phyloP scores from a whole-genome alignment of 148 eudicot species.

The Rhododendron mucronatum region DNA sequence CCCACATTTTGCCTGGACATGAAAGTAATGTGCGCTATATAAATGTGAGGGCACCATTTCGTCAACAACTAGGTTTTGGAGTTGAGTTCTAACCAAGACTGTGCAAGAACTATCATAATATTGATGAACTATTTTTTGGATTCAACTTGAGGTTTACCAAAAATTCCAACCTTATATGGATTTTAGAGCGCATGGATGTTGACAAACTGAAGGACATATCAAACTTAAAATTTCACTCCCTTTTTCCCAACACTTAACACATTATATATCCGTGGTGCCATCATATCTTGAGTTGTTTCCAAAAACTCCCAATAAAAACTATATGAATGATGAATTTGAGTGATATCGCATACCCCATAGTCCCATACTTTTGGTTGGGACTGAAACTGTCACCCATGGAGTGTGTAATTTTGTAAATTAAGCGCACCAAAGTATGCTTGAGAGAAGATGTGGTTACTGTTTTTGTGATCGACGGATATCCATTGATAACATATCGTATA shows the following conservation, averaged over 20 bases:
- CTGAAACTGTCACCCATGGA: neutral
- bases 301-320: neutral
- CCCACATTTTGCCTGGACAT: neutral
- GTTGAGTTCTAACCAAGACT: neutral
- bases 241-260: neutral
- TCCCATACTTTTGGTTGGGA: neutral
- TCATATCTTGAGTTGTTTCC: neutral
- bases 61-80: neutral
- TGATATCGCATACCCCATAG: neutral
- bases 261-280: neutral
- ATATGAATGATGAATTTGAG: neutral
- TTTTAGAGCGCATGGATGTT: neutral
- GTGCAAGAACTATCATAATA: neutral
- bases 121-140: neutral
- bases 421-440: neutral
- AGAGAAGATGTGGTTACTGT: neutral
- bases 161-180: neutral
- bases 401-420: neutral
- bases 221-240: neutral
- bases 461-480: neutral
- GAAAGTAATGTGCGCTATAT: neutral
- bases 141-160: neutral
- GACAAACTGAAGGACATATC: neutral
- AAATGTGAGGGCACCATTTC: neutral
- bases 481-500: neutral